Conservation (phyloP, 1,284 basidiomycete genomes). For the Malassezia psittaci region DNA sequence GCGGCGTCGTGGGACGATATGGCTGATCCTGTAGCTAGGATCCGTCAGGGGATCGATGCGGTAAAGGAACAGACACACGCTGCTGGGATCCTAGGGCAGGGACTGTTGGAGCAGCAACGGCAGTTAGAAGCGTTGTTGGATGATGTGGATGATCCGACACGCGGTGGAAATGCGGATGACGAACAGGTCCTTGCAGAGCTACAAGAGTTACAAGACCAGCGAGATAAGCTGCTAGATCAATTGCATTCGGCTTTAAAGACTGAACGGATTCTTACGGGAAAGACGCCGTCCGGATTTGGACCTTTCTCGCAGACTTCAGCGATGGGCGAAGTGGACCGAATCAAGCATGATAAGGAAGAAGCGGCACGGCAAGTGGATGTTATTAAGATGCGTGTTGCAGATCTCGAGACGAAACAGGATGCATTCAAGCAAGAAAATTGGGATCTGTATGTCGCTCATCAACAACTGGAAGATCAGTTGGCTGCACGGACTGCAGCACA, state of each 20-base stretch:
- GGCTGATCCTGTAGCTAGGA: slow-evolving; percentile 4
- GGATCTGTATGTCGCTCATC: slow-evolving; percentile 86
- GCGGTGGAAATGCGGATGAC: background rate
- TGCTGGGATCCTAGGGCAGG: slow-evolving; percentile 37
- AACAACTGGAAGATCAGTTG: slow-evolving; percentile 69
- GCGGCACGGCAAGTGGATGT: slow-evolving; percentile 7
- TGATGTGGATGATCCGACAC: slow-evolving; percentile 16
- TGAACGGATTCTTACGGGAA: background rate
- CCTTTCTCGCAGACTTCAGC: background rate
- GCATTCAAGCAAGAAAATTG: slow-evolving; percentile 96
- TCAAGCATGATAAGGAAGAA: slow-evolving; percentile 12
- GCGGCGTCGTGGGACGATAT: background rate
- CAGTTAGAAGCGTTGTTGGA: slow-evolving; percentile 37
- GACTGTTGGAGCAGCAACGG: slow-evolving; percentile 28
- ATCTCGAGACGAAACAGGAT: slow-evolving; percentile 51
- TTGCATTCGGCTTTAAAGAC: background rate
- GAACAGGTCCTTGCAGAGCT: slow-evolving; percentile 13
- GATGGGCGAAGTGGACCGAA: background rate
- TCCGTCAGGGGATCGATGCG: slow-evolving; percentile 10
- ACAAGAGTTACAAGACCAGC: slow-evolving; percentile 13
- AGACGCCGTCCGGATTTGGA: background rate
- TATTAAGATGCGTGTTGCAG: slow-evolving; percentile 8
- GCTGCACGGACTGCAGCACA: slow-evolving; percentile 59
- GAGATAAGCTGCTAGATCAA: slow-evolving; percentile 9
- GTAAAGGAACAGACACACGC: slow-evolving; percentile 23